Evolutionary conservation across 2,329 filamentous ascomycete species (phyloP).

Genomic region (Grosmannia clavigera): DNA sequence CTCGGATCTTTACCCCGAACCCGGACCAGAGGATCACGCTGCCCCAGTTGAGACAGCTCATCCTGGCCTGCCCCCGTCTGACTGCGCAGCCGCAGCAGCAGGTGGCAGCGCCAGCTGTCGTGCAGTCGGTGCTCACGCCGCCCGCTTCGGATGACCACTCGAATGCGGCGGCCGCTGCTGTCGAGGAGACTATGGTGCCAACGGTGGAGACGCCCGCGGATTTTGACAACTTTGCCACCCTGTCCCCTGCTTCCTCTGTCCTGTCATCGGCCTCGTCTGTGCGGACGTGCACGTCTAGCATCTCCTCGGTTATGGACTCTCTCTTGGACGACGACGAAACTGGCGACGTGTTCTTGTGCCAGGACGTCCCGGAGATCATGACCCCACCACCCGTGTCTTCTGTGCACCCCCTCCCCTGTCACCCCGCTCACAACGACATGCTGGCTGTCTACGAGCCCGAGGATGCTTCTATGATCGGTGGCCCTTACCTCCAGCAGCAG

Average conservation of each 20-base stretch:
- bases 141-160: not conserved
- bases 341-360: slow-evolving; percentile 25
- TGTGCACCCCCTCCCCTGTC: slow-evolving; percentile 4
- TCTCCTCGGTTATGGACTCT: slow-evolving; percentile 11
- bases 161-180: slow-evolving; percentile 13
- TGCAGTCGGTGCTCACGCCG: not conserved
- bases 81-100: slow-evolving; percentile 27
- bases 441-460: slow-evolving; percentile 33
- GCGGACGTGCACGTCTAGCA: not conserved
- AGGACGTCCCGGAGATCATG: slow-evolving; percentile 25
- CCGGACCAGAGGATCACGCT: slow-evolving; percentile 74
- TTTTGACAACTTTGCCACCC: slow-evolving; percentile 16
- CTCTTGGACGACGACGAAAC: slow-evolving; percentile 20
- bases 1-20: slow-evolving; percentile 76
- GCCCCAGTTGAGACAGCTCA: slow-evolving; percentile 63
- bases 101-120: slow-evolving; percentile 17
- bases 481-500: not conserved
- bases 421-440: slow-evolving; percentile 9
- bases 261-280: slow-evolving; percentile 26
- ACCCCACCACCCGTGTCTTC: slow-evolving; percentile 24
- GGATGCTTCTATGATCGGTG: slow-evolving; percentile 20
- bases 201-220: not conserved
- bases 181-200: slow-evolving; percentile 17
- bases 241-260: slow-evolving; percentile 32
- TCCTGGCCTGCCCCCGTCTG: slow-evolving; percentile 64